Conservation (phyloP, 208 protist species). For the Wallacemonas sp. region DNA sequence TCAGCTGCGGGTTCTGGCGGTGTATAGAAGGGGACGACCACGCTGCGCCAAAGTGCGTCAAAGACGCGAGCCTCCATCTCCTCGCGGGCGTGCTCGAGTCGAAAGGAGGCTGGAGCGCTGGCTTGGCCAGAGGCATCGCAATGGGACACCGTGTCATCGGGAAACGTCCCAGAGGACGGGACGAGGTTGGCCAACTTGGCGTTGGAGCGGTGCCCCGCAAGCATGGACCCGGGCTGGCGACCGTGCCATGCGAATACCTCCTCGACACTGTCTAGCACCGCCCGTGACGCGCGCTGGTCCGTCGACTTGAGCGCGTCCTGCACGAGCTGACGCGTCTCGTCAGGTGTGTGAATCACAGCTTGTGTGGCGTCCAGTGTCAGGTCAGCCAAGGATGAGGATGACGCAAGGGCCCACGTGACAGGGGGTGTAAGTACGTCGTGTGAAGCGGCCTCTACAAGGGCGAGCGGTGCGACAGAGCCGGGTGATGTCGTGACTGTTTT, state of each 20-base stretch:
- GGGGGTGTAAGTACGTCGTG: too few species aligned
- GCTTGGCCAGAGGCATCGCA: neutral
- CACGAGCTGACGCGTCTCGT: neutral
- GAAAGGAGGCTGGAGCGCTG: neutral
- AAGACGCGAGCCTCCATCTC: slow-evolving; percentile 36
- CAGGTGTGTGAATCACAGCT: neutral
- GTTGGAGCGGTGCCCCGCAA: slow-evolving; percentile 10
- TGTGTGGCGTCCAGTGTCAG: neutral
- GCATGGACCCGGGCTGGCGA: slow-evolving; percentile 16
- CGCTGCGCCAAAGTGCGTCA: slow-evolving; percentile 32
- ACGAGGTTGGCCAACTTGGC: neutral
- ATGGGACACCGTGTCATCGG: neutral
- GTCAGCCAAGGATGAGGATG: too few species aligned
- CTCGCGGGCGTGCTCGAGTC: neutral
- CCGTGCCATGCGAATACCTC: slow-evolving; percentile 24
- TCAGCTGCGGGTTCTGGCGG: too few species aligned
- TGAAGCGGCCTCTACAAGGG: too few species aligned
- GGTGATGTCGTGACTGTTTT: too few species aligned
- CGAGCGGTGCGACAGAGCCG: neutral
- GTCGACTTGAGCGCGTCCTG: too few species aligned
- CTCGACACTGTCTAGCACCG: neutral
- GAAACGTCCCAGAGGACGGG: neutral
- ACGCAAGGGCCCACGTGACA: too few species aligned
- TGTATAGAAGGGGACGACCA: slow-evolving; percentile 47
- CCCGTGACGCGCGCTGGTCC: neutral